Evolutionary conservation across 306 rosid species (phyloP), one percentile per base, ranked within the genome.

Genomic region (Corylus heterophylla): DNA sequence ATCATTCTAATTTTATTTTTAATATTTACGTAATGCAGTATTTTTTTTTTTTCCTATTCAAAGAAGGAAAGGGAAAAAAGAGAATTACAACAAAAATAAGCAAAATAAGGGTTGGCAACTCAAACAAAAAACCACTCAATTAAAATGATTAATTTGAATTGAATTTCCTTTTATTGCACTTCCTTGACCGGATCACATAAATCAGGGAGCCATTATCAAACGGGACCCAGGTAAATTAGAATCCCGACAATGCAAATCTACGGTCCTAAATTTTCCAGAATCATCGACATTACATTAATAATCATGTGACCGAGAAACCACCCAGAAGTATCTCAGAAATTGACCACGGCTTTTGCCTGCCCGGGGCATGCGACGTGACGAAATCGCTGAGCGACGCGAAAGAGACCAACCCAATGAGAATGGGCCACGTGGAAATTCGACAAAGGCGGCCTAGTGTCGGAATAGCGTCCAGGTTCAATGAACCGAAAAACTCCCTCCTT

Each of bases 381-480:
- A 39, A 78, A 80, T 85, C 37, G 58, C 58, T 78, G 84, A 74
- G 81, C 80, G 85, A 69, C 78, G 54, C 61, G 69, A 74, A 48
- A 80, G 52, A 29, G 14, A 10, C 0, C 20, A 1, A 11, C 0
- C 92, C 82, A 87, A 83, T 80, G 0, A 9, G 0, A 9, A 0
- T 0, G 0, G 0, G 84, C 87, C 95, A 86, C 82, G 68, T 87
- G 7, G 62, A 39, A 35, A 44, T 0, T 0, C 0, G 1, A 12
- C 20, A 10, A 0, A 0, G 14, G 69, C 4, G 10, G 5, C 67
- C 2, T 2, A 0, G 0, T 9, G 17, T 12, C 73, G 16, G 0
- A 54, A 78, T 83, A 0, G 44, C 76, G 88, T 89, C 92, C 84
- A 83, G 82, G 78, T 92, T 90, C 97, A 83, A 75, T 74, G 86